Conservation (phyloP, 345 rosid species). For the Microcos paniculata region DNA sequence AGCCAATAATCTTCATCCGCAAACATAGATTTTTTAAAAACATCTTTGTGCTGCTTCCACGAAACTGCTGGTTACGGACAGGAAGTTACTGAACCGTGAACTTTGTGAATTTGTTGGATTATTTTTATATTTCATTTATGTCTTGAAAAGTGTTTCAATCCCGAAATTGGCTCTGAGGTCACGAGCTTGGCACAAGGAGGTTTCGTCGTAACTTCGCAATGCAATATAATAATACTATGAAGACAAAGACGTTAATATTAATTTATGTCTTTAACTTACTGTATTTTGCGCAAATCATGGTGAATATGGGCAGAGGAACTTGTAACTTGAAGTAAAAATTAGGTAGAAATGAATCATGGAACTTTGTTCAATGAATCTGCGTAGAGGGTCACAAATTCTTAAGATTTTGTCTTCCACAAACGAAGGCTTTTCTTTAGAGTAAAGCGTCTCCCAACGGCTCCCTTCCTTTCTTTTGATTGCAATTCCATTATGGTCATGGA, state of each 20-base stretch:
- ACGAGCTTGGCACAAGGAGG: background rate
- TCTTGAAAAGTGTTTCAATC: background rate
- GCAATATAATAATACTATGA: background rate
- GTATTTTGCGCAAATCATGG: background rate
- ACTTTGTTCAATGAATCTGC: background rate
- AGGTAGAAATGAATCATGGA: too few relatives aligned
- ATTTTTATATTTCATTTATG: background rate
- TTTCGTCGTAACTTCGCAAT: background rate
- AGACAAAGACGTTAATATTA: background rate
- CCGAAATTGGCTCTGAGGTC: background rate
- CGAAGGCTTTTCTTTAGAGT: background rate
- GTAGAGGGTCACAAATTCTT: background rate
- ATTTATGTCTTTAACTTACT: background rate
- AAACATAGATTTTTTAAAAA: background rate
- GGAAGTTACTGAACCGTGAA: background rate
- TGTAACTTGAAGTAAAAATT: background rate
- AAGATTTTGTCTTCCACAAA: slow-evolving; percentile 6
- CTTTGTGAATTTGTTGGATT: background rate
- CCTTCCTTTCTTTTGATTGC: background rate
- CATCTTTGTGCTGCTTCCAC: background rate
- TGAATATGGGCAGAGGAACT: background rate
- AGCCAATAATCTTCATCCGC: background rate
- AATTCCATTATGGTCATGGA: background rate
- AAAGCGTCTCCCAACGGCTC: background rate
- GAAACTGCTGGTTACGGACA: background rate